Evolutionary conservation across 345 rosid genomes (phyloP).

Genomic region (Linum trigynum): DNA sequence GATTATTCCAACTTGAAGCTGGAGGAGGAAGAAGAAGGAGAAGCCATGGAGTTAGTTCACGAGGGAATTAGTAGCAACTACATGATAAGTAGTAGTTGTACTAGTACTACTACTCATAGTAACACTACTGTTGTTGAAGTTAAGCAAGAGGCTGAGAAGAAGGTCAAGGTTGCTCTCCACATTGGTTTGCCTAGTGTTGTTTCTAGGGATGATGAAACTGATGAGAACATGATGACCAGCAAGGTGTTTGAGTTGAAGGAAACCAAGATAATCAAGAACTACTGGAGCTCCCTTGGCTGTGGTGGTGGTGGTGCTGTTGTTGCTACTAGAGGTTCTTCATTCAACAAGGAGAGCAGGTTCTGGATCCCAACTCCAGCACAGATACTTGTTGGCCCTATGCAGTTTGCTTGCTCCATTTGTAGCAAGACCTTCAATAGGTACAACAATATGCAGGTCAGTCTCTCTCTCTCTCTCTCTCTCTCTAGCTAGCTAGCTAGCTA

Average conservation of each 20-base stretch:
- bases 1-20: background rate
- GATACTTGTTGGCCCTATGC: constrained; percentile 80
- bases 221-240: background rate
- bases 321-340: constrained; percentile 11
- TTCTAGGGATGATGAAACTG: constrained; percentile 5
- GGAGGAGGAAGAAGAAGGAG: constrained; percentile 29
- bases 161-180: constrained; percentile 50
- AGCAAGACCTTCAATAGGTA: constrained; percentile 79
- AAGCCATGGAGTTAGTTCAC: constrained; percentile 6
- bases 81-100: constrained; percentile 2
- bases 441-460: constrained; percentile 83
- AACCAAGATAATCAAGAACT: background rate
- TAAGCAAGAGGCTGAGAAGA: constrained; percentile 30
- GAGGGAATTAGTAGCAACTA: no score
- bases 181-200: constrained; percentile 47
- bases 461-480: background rate
- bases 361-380: constrained; percentile 83
- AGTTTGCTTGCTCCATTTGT: constrained; percentile 64
- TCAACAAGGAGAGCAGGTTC: constrained; percentile 45
- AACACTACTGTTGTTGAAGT: constrained; percentile 5
- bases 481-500: background rate
- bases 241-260: background rate
- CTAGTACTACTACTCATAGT: background rate
- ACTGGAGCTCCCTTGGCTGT: no score
- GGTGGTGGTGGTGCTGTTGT: background rate